These are phyloP conservation scores for Fusarium paranaense DNA, from an alignment of 2,329 filamentous ascomycete genomes.

Conservation along the genomic window DNA sequence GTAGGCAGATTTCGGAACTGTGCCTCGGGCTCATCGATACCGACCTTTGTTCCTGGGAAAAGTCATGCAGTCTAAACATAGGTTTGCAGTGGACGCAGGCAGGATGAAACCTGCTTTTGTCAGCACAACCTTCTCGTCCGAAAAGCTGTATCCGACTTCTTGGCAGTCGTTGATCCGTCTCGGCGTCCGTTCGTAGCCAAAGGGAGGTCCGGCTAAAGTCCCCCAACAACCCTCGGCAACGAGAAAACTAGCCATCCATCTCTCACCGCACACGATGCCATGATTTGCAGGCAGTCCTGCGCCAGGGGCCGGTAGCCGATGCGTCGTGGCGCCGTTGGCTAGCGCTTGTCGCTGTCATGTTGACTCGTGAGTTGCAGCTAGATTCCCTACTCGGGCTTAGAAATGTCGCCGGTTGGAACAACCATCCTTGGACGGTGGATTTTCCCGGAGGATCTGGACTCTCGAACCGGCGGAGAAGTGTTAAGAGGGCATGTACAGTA, in stretches of 20 bases:
- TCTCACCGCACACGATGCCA: constrained; percentile 15
- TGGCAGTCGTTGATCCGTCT: constrained; percentile 28
- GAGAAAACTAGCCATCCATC: neutral
- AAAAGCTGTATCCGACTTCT: constrained; percentile 25
- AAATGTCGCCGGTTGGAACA: constrained; percentile 10
- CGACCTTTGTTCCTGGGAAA: constrained; percentile 11
- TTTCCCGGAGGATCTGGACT: constrained; percentile 13
- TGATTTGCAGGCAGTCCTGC: constrained; percentile 1
- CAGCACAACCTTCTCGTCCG: constrained; percentile 9
- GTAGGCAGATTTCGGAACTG: constrained; percentile 3
- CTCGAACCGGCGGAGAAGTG: constrained; percentile 16
- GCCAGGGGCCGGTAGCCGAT: constrained; percentile 19
- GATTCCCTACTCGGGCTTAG: constrained; percentile 5
- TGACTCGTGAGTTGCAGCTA: constrained; percentile 8
- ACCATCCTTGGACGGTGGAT: neutral
- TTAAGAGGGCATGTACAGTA: constrained; percentile 4
- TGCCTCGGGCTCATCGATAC: neutral
- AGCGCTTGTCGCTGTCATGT: constrained; percentile 11
- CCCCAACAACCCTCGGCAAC: constrained; percentile 9
- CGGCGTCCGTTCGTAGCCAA: constrained; percentile 4
- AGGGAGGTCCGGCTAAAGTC: constrained; percentile 24
- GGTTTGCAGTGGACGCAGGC: neutral
- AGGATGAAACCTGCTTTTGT: constrained; percentile 9
- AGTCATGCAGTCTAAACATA: constrained; percentile 1
- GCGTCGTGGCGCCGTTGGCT: constrained; percentile 35